Evolutionary conservation across 441 rosid genomes (phyloP).

Genomic region (Pelargonium australe): DNA sequence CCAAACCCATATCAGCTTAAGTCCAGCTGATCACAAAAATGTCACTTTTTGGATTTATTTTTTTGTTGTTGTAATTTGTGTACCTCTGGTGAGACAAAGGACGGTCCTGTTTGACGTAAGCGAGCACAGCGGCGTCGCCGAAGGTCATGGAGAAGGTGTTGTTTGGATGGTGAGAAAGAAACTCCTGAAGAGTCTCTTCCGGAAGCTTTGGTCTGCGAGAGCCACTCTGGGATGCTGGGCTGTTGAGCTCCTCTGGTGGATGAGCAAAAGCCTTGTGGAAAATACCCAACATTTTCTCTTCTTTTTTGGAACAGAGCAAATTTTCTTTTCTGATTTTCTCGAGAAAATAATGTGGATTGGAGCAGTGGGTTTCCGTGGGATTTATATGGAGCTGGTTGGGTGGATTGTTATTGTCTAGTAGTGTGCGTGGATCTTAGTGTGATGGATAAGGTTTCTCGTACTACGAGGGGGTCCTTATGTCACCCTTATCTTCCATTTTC

Average conservation of each 20-base stretch:
- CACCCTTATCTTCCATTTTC: too few relatives aligned
- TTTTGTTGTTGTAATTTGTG: too few relatives aligned
- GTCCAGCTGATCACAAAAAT: too few relatives aligned
- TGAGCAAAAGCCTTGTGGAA: slow-evolving; percentile 64
- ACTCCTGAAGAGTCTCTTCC: slow-evolving; percentile 46
- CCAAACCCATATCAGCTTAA: too few relatives aligned
- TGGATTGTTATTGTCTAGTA: neutral
- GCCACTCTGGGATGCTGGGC: slow-evolving; percentile 59
- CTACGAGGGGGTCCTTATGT: too few relatives aligned
- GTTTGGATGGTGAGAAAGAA: slow-evolving; percentile 44
- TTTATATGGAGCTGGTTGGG: neutral
- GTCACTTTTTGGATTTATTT: too few relatives aligned
- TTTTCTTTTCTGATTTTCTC: neutral
- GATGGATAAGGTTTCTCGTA: slow-evolving; percentile 43
- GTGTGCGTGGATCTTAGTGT: slow-evolving; percentile 18
- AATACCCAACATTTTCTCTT: slow-evolving; percentile 57
- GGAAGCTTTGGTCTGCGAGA: slow-evolving; percentile 53
- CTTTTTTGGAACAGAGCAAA: neutral
- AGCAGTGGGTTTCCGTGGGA: neutral
- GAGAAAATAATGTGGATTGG: neutral
- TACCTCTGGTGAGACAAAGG: slow-evolving; percentile 49
- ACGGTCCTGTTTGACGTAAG: slow-evolving; percentile 39
- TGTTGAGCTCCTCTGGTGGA: slow-evolving; percentile 80
- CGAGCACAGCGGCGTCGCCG: slow-evolving; percentile 51
- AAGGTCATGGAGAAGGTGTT: slow-evolving; percentile 58